These are phyloP conservation scores for Xerocomus spinulosus DNA, from an alignment of 768 basidiomycete genomes.

Conservation along the genomic window DNA sequence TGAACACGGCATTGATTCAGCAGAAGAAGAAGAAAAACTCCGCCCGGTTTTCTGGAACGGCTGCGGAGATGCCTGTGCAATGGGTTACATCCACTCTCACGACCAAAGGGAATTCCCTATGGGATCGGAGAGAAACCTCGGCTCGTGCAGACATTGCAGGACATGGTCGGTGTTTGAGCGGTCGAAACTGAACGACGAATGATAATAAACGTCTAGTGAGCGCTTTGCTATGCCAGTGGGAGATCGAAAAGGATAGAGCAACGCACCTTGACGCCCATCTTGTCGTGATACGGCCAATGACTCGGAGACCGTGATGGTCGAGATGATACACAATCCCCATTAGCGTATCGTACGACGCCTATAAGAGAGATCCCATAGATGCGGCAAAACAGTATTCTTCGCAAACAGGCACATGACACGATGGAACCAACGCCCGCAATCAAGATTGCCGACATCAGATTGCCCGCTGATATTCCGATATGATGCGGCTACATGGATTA, in stretches of 20 bases:
- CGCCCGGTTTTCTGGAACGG: neutral
- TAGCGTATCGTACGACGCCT: neutral
- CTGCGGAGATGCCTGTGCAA: neutral
- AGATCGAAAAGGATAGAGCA: neutral
- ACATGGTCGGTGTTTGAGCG: too few relatives aligned
- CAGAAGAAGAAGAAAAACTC: too few relatives aligned
- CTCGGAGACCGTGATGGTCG: neutral
- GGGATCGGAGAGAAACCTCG: neutral
- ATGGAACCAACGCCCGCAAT: neutral
- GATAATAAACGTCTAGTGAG: too few relatives aligned
- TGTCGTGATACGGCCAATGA: neutral
- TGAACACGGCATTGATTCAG: neutral
- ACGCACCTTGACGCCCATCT: neutral
- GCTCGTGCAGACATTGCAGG: too few relatives aligned
- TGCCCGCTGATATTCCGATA: neutral
- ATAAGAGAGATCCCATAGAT: neutral
- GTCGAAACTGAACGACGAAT: too few relatives aligned
- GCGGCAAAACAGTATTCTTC: neutral
- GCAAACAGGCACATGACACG: neutral
- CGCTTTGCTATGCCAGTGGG: too few relatives aligned
- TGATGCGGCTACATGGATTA: slow-evolving; percentile 1
- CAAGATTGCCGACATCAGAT: neutral
- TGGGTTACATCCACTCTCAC: neutral
- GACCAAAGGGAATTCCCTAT: neutral
- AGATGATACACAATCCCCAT: neutral